Evolutionary conservation across 129 eudicot species (phyloP).

Genomic region (Rutidosis leptorrhynchoides): DNA sequence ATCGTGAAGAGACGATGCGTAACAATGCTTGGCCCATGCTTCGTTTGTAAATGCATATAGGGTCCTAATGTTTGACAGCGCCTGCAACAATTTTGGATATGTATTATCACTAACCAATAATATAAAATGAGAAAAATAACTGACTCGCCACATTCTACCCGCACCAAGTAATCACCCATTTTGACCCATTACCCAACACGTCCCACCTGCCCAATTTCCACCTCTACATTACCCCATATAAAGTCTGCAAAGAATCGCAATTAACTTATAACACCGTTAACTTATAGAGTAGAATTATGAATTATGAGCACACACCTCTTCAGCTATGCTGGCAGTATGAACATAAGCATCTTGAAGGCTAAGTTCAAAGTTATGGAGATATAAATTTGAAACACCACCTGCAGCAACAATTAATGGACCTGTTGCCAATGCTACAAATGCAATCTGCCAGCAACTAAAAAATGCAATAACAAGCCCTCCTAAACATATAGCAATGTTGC

Average conservation of each 20-base stretch:
- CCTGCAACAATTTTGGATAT: conserved; percentile 36
- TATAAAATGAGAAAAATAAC: not conserved
- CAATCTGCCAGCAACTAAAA: conserved; percentile 66
- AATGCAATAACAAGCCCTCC: conserved; percentile 56
- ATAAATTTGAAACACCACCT: conserved; percentile 49
- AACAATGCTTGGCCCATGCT: conserved; percentile 54
- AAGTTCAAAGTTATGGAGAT: conserved; percentile 51
- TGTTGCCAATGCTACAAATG: conserved; percentile 60
- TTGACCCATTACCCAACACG: not conserved
- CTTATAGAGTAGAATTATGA: not conserved
- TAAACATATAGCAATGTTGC: conserved; percentile 59
- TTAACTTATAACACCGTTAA: not conserved
- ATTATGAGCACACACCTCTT: conserved; percentile 45
- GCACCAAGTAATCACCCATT: not conserved
- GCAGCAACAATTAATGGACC: conserved; percentile 54
- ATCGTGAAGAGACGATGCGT: conserved; percentile 58
- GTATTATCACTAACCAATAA: not conserved
- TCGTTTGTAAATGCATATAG: conserved; percentile 60
- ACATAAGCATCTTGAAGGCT: conserved; percentile 55
- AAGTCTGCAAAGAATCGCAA: not conserved
- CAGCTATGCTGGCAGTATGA: conserved; percentile 57
- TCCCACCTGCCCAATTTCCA: not conserved
- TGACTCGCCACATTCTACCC: not conserved
- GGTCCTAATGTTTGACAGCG: conserved; percentile 50
- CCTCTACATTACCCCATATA: not conserved